Conservation (phyloP, 305 asterid genomes). For the Solanum hybrid region DNA sequence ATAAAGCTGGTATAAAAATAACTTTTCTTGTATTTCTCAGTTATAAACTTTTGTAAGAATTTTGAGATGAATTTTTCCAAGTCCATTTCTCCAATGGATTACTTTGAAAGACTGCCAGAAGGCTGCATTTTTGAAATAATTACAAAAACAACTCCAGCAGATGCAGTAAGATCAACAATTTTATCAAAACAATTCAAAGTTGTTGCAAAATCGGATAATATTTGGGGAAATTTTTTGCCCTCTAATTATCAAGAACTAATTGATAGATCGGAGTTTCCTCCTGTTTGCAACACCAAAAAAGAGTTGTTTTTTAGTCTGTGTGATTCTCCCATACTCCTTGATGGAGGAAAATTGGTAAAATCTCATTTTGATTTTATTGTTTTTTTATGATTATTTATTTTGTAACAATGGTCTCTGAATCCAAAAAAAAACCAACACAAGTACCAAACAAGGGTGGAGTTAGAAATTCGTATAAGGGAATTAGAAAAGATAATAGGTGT, state of each 20-base stretch:
- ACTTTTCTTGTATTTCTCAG: not conserved
- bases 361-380: not conserved
- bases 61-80: not conserved
- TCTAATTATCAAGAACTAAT: constrained; percentile 19
- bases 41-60: not conserved
- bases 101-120: constrained; percentile 15
- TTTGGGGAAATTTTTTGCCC: constrained; percentile 30
- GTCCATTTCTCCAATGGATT: not conserved
- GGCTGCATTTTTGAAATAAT: constrained; percentile 9
- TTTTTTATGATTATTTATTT: not conserved
- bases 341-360: not conserved
- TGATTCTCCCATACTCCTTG: not conserved
- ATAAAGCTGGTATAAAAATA: not conserved
- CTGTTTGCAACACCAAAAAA: not conserved
- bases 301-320: not conserved
- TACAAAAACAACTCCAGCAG: not conserved
- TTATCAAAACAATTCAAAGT: constrained; percentile 17
- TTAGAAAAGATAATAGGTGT: not conserved
- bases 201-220: constrained; percentile 23
- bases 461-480: not conserved
- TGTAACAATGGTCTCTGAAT: not conserved
- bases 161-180: not conserved
- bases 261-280: constrained; percentile 4
- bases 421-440: not conserved
- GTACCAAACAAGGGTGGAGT: not conserved